These are phyloP conservation scores for Pogostemon cablin DNA, from an alignment of 257 asterid genomes.

Conservation along the genomic window DNA sequence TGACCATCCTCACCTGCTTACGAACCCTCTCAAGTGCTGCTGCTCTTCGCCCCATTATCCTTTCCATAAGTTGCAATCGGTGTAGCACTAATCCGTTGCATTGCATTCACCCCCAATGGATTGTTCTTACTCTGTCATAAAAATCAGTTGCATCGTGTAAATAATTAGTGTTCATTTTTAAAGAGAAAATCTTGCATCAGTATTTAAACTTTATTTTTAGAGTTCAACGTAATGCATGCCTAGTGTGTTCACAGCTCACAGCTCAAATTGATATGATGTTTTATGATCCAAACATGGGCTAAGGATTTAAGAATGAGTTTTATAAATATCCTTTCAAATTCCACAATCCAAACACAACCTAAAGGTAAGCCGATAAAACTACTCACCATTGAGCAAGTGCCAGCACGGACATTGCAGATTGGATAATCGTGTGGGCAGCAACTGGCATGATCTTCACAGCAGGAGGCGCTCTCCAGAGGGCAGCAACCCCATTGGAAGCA, in stretches of 20 bases:
- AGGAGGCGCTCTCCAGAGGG: slow-evolving; percentile 73
- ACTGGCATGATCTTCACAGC: slow-evolving; percentile 77
- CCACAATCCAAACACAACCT: too few relatives aligned
- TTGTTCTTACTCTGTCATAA: slow-evolving; percentile 46
- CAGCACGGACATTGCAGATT: slow-evolving; percentile 61
- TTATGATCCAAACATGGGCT: too few relatives aligned
- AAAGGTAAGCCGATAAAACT: not conserved
- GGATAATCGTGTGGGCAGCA: slow-evolving; percentile 92
- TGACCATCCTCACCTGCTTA: not conserved
- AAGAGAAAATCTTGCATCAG: too few relatives aligned
- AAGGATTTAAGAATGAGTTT: too few relatives aligned
- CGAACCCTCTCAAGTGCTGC: slow-evolving; percentile 40
- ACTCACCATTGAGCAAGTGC: slow-evolving; percentile 76
- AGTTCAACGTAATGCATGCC: too few relatives aligned
- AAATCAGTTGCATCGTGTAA: too few relatives aligned
- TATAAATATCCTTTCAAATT: too few relatives aligned
- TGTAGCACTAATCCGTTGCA: slow-evolving; percentile 45
- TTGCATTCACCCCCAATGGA: slow-evolving; percentile 57
- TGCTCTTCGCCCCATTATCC: slow-evolving; percentile 29
- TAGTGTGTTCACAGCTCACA: too few relatives aligned
- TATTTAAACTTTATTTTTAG: too few relatives aligned
- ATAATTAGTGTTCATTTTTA: too few relatives aligned
- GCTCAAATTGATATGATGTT: too few relatives aligned
- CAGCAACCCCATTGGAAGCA: slow-evolving; percentile 91
- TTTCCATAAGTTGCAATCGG: slow-evolving; percentile 31